Base-by-base conservation (phyloP, 768 basidiomycete genomes). In the Hydnomerulius pinastri region DNA sequence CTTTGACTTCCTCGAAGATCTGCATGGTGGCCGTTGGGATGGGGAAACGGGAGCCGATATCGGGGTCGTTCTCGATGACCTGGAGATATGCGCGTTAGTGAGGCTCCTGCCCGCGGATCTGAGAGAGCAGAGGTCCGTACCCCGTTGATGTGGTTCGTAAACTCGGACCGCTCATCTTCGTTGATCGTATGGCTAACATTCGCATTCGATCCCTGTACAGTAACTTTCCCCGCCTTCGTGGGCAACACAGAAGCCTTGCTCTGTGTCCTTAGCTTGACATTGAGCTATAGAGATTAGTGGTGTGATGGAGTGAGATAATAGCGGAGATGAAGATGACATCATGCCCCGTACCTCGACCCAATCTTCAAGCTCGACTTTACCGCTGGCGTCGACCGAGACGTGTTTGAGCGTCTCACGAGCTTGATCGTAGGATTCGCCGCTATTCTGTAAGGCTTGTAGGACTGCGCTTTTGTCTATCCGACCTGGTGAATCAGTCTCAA, bases 21-120 rank as follows among this genome's bases (percentile, higher is more conserved):
- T 99, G 97, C 95, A 98, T 97, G 17, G 94, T 98, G 48, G 92
- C 81, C 7, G 93, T 95, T 0, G 94, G 95, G 55, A 98, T 96
- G 5, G 95, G 96, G 56, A 92, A 81, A 36, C 93, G 81, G 51
- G 75, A 71, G 17, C 83, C 85, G 46, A 98, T 77, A 67, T 97
- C 97, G 27, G 83, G 66, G 66, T 98, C 97, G 51, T 90, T 90
- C 61, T 90, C 91, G 52, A 99, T 82, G 25, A 98, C 86, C 95
- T 98, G 57, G 38, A 13, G 21, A 7, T 41, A 27, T 11, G 28
- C n/a, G 62, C 51, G 45, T 49, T 50, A 21, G 45, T n/a, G n/a
- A 21, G 50, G 17, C 53, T 10, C 4, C 48, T 10, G 18, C n/a
- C n/a, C n/a, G n/a, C n/a, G n/a, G 3, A 23, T 13, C 12, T 12